These are phyloP conservation scores for Erysimum cheiranthoides DNA, from an alignment of 345 rosid species.

Conservation along the genomic window DNA sequence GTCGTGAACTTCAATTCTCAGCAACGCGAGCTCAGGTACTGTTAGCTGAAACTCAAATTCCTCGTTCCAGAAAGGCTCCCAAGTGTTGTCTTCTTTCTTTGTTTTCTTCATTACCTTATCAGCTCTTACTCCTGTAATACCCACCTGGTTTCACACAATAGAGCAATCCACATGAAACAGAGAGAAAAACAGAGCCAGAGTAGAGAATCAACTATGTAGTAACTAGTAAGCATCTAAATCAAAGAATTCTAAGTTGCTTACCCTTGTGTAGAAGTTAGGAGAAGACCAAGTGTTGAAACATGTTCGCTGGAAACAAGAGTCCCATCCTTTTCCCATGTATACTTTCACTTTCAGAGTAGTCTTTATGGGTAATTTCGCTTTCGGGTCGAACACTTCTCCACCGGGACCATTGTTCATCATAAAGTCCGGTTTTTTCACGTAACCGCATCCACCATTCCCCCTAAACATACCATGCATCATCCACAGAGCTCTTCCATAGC, in stretches of 20 bases:
- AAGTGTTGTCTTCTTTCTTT: slow-evolving; percentile 58
- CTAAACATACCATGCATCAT: slow-evolving; percentile 85
- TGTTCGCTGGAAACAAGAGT: slow-evolving; percentile 54
- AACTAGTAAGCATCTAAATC: not conserved
- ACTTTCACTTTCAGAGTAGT: slow-evolving; percentile 66
- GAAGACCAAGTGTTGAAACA: slow-evolving; percentile 64
- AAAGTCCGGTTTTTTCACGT: slow-evolving; percentile 72
- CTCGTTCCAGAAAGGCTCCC: slow-evolving; percentile 77
- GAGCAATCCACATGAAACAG: not conserved
- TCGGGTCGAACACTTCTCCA: slow-evolving; percentile 56
- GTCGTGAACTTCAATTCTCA: slow-evolving; percentile 69
- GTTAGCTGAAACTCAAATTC: slow-evolving; percentile 66
- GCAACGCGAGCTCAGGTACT: slow-evolving; percentile 74
- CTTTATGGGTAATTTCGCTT: slow-evolving; percentile 48
- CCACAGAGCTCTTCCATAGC: slow-evolving; percentile 77
- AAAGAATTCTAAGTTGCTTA: slow-evolving; percentile 30
- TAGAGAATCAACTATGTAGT: not conserved
- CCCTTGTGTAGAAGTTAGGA: slow-evolving; percentile 74
- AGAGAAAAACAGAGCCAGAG: slow-evolving; percentile 5
- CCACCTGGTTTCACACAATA: slow-evolving; percentile 52
- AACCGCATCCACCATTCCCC: slow-evolving; percentile 75
- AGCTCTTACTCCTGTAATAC: slow-evolving; percentile 71
- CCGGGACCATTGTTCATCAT: slow-evolving; percentile 48
- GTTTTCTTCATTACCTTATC: slow-evolving; percentile 68
- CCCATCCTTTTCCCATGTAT: slow-evolving; percentile 80